Evolutionary conservation across 345 rosid genomes (phyloP).

Genomic region (Raphanus sativus): DNA sequence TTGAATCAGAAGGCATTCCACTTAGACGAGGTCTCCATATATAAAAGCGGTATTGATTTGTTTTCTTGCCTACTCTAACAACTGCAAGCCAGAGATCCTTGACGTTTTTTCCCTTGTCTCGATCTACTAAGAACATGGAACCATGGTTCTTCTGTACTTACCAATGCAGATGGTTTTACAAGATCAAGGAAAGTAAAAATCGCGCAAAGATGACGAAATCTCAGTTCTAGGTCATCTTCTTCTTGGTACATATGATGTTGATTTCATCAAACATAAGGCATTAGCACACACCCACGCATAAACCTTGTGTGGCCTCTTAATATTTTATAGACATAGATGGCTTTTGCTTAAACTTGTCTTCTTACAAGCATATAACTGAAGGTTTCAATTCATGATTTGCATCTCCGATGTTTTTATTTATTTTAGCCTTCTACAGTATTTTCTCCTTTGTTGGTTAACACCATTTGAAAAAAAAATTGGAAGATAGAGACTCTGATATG

Average conservation of each 20-base stretch:
- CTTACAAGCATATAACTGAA: not conserved
- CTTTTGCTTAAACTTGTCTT: not conserved
- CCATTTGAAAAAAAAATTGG: not conserved
- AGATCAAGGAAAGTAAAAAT: not conserved
- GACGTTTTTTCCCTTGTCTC: not conserved
- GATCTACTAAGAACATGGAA: not conserved
- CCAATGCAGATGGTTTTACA: not conserved
- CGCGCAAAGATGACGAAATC: not conserved
- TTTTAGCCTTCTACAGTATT: not conserved
- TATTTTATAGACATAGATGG: too few species aligned
- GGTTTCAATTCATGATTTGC: not conserved
- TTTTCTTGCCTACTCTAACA: not conserved
- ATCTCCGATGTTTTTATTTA: not conserved
- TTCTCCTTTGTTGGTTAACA: not conserved
- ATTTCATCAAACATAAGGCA: not conserved
- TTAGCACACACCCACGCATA: not conserved
- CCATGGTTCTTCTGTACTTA: not conserved
- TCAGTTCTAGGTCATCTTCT: not conserved
- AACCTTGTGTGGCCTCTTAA: not conserved
- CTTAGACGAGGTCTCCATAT: constrained; percentile 53
- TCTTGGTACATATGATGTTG: not conserved
- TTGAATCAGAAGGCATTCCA: constrained; percentile 57
- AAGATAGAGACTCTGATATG: not conserved
- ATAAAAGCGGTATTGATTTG: not conserved
- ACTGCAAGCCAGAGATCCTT: not conserved